Conservation (phyloP, 164 flowering plant species). For the Umbilicus rupestris region DNA sequence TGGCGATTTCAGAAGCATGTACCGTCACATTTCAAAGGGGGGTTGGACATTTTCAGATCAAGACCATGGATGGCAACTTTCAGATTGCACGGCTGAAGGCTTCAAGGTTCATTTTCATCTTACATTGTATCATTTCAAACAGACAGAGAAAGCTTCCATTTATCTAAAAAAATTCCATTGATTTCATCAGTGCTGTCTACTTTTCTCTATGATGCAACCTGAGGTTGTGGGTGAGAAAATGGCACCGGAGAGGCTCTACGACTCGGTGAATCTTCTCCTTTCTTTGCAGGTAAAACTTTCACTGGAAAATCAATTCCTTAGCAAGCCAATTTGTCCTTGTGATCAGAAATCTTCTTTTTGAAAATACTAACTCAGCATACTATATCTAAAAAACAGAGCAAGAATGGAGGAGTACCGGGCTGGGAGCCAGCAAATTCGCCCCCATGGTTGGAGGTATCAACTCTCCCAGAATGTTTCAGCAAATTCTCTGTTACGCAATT, state of each 20-base stretch:
- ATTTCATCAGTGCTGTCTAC: neutral
- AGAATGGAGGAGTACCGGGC: too few species aligned
- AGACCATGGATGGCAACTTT: slow-evolving; percentile 6
- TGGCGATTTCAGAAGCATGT: neutral
- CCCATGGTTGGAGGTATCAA: too few species aligned
- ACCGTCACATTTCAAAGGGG: slow-evolving; percentile 6
- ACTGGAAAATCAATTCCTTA: too few species aligned
- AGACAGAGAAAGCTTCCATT: too few species aligned
- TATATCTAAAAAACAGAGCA: too few species aligned
- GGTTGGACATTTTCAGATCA: neutral
- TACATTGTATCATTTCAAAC: too few species aligned
- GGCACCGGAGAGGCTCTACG: neutral
- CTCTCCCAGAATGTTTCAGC: too few species aligned
- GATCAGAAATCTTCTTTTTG: neutral
- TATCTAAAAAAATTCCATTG: neutral
- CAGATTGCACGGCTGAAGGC: slow-evolving; percentile 4
- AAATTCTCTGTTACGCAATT: too few species aligned
- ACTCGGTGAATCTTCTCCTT: neutral
- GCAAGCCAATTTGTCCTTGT: too few species aligned
- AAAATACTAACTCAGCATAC: too few species aligned
- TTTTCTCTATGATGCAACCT: slow-evolving; percentile 1
- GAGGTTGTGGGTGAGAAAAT: slow-evolving; percentile 2
- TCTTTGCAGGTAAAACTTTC: neutral
- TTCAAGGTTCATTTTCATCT: neutral
- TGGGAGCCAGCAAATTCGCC: too few species aligned